Percentiles rank a stretch among this genome's conserved stretches.
Evolutionary conservation across 352 stramenopile species (phyloP).

Genomic region (Discostella stelligera): DNA sequence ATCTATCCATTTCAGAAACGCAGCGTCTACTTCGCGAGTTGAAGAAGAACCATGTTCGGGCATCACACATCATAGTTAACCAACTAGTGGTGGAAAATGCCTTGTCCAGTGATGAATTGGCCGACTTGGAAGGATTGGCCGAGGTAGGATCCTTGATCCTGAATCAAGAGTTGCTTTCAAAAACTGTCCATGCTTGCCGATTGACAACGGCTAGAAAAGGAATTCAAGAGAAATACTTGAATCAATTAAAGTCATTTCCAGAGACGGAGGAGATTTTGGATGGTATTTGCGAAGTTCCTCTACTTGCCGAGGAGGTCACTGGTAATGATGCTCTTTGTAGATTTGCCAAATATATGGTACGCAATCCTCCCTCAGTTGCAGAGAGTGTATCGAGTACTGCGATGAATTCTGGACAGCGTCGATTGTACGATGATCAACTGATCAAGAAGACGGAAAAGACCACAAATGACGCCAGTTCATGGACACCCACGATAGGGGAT

Average conservation of each 20-base stretch:
- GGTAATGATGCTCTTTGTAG: conserved; percentile 39
- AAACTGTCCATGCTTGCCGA: conserved; percentile 48
- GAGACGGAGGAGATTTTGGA: conserved; percentile 44
- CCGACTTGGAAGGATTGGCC: conserved; percentile 41
- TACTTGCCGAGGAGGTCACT: conserved; percentile 51
- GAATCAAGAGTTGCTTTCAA: conserved; percentile 34
- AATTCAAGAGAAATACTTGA: conserved; percentile 52
- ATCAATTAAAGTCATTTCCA: conserved; percentile 35
- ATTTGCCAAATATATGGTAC: conserved; percentile 46
- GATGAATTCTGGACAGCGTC: conserved; percentile 4
- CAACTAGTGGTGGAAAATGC: conserved; percentile 38
- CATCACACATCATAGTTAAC: conserved; percentile 46
- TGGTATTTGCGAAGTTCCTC: conserved; percentile 46
- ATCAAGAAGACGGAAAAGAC: conserved; percentile 8
- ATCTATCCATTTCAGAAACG: conserved; percentile 51
- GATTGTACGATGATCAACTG: conserved; percentile 41
- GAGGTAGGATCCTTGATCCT: conserved; percentile 43
- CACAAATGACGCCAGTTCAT: conserved; percentile 8
- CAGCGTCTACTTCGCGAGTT: conserved; percentile 40
- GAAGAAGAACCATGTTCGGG: conserved; percentile 43
- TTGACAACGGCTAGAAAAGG: conserved; percentile 41
- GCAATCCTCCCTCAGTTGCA: conserved; percentile 27
- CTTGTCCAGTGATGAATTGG: conserved; percentile 34
- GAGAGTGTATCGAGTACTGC: not conserved
- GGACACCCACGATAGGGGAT: conserved; percentile 43